Percentiles rank a stretch among this genome's conserved stretches.
phyloP scores from a whole-genome alignment of 495 filamentous ascomycete species.

The Neurospora sp. region DNA sequence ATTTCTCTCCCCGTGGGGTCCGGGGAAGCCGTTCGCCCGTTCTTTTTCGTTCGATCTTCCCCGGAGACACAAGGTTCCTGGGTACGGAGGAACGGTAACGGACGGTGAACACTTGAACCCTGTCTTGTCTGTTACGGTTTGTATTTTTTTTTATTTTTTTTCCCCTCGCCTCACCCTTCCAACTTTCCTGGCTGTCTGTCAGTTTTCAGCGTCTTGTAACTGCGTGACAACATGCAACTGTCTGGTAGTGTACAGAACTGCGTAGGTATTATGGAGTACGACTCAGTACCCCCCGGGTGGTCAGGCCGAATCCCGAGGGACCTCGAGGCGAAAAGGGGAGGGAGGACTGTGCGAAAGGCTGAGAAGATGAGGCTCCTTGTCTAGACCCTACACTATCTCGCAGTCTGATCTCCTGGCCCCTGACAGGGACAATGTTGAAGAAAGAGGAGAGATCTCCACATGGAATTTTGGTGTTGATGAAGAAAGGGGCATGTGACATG shows the following conservation, averaged over 20 bases:
- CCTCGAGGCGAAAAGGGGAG: neutral
- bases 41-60: neutral
- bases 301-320: neutral
- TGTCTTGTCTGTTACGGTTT: neutral
- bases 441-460: neutral
- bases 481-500: neutral
- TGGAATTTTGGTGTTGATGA: neutral
- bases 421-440: neutral
- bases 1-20: neutral
- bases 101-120: neutral
- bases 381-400: neutral
- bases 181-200: neutral
- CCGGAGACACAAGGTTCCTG: neutral
- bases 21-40: neutral
- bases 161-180: neutral
- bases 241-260: neutral
- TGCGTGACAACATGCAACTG: neutral
- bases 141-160: neutral
- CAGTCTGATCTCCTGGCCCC: neutral
- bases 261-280: neutral
- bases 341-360: neutral
- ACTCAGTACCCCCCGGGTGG: neutral
- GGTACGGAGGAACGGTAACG: neutral
- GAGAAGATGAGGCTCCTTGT: neutral
- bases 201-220: neutral